Evolutionary conservation across 306 rosid genomes (phyloP), one percentile per base, ranked within the genome.

Genomic region (Citrullus mucosospermus): DNA sequence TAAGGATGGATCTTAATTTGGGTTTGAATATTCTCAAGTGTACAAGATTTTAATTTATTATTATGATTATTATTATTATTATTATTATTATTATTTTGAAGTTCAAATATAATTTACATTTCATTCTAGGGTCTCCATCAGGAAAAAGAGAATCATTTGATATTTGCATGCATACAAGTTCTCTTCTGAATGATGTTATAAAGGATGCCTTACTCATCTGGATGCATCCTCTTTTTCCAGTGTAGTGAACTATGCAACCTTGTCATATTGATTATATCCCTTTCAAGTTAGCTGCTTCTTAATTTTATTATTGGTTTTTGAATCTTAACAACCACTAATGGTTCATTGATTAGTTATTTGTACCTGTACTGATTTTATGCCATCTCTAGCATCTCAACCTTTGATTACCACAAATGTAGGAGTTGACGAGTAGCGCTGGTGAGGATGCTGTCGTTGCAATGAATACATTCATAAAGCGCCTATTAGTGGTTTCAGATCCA

Each of bases 391-490:
- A 28, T 50, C 77, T 72, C 43, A 72, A 51, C 77, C 46, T 51
- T 28, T 50, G 77, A 54, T 72, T 51, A 30, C 22, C 44, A 28
- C 59, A 48, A 50, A 56, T 82, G 83, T 84, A 95, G 99, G 97
- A 92, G 13, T 85, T 95, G 84, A 92, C 97, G 9, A 92, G 91
- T 79, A 95, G 90, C 81, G 97, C 97, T 43, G 99, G 99, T 69
- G 99, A 95, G 78, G 99, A 95, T 51, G 99, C 88, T 80, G 90
- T 92, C 38, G 79, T 92, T 85, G 97, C 99, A 1, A 92, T 92
- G 99, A 93, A 95, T 76, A 89, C 96, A 68, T 95, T 95, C 88
- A 92, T 95, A 85, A 95, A 95, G 89, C 96, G 99, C 79, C 88
- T 95, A 30, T 81, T 95, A 83, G 97, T 92, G 60, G 97, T 86